A percentile compares a stretch with the other conserved stretches of the same genome.
Conservation (phyloP, 257 asterid species). For the Ophiorrhiza pumila region DNA sequence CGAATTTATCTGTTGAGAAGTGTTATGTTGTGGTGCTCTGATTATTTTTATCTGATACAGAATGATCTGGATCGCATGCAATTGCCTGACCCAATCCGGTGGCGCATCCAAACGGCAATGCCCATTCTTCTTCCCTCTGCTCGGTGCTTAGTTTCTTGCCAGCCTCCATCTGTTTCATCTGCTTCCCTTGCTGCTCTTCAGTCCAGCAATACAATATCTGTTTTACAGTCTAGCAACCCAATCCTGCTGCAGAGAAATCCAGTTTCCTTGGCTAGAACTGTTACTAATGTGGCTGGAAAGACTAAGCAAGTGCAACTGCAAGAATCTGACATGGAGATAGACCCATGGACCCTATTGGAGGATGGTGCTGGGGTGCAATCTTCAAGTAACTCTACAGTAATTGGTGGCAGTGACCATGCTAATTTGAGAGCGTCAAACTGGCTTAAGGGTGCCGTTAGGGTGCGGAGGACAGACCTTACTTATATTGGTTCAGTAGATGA, state of each 20-base stretch:
- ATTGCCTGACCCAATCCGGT: constrained; percentile 70
- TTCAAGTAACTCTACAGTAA: constrained; percentile 43
- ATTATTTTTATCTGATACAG: constrained; percentile 42
- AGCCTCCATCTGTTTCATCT: constrained; percentile 67
- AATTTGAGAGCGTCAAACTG: constrained; percentile 67
- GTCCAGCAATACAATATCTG: constrained; percentile 56
- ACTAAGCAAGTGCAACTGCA: constrained; percentile 47
- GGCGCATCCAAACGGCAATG: constrained; percentile 92
- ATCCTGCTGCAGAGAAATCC: constrained; percentile 48
- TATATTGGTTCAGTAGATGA: constrained; percentile 85
- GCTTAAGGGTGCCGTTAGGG: constrained; percentile 83
- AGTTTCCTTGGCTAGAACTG: constrained; percentile 46
- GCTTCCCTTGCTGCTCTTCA: constrained; percentile 62
- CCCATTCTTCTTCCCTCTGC: constrained; percentile 57
- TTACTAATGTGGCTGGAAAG: constrained; percentile 46
- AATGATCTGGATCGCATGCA: constrained; percentile 83
- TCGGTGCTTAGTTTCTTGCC: constrained; percentile 63
- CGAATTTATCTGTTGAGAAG: neutral
- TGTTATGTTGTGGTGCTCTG: neutral
- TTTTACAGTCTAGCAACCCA: constrained; percentile 39
- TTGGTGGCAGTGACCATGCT: constrained; percentile 51
- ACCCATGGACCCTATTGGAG: constrained; percentile 86
- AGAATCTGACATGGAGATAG: constrained; percentile 57
- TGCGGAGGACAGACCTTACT: constrained; percentile 78
- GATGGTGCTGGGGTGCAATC: constrained; percentile 85